A percentile compares a stretch with the other conserved stretches of the same genome.
Conservation (phyloP, 2,329 filamentous ascomycete genomes). For the Macrophomina tecta region DNA sequence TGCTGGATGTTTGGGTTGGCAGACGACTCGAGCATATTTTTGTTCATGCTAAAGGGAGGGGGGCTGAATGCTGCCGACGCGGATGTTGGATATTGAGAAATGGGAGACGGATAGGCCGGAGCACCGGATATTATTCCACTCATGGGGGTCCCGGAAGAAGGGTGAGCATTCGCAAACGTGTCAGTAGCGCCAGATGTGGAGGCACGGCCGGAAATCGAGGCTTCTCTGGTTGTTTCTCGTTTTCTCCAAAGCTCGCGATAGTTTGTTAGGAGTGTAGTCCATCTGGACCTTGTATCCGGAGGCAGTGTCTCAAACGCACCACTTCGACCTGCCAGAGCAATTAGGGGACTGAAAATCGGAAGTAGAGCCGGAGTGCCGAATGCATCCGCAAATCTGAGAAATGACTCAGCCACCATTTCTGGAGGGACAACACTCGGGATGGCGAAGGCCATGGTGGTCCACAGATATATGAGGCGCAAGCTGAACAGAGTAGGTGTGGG, state of each 20-base stretch:
- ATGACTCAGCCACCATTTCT: slow-evolving; percentile 33
- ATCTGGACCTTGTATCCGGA: slow-evolving; percentile 7
- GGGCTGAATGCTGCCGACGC: slow-evolving; percentile 18
- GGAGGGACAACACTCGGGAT: slow-evolving; percentile 33
- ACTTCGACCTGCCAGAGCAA: slow-evolving; percentile 23
- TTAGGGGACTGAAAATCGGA: slow-evolving; percentile 33
- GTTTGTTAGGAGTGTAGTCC: slow-evolving; percentile 19
- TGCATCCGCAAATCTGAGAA: slow-evolving; percentile 37
- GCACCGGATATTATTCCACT: neutral
- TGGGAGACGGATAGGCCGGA: slow-evolving; percentile 18
- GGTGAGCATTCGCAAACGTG: neutral
- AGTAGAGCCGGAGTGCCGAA: slow-evolving; percentile 38
- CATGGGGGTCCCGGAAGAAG: neutral
- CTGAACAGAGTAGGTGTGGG: slow-evolving; percentile 21
- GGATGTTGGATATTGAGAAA: slow-evolving; percentile 20
- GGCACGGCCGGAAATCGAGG: neutral
- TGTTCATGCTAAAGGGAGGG: slow-evolving; percentile 8
- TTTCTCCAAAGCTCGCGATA: slow-evolving; percentile 23
- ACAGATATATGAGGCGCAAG: slow-evolving; percentile 39
- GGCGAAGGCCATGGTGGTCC: slow-evolving; percentile 33
- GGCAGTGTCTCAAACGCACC: slow-evolving; percentile 23
- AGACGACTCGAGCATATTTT: neutral
- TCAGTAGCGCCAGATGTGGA: neutral
- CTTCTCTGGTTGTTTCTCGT: neutral
- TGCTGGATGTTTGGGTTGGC: neutral